These are phyloP conservation scores for Mycena sp. DNA, from an alignment of 1,284 basidiomycete species.

Conservation along the genomic window DNA sequence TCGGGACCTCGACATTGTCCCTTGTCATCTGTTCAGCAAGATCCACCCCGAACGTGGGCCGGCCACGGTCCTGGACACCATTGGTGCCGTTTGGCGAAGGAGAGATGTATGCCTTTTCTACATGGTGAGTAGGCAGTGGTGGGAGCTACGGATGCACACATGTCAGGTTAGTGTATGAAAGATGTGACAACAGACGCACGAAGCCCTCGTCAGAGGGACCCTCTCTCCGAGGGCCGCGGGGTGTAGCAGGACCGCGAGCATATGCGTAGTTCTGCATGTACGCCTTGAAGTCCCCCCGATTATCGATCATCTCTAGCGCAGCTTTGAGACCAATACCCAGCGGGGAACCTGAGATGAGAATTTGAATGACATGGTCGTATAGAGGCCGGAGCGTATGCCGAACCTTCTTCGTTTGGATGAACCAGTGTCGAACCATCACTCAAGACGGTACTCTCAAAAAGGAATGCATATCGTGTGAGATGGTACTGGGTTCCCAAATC, in stretches of 20 bases:
- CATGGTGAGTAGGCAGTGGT: conserved; percentile 59
- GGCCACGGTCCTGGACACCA: conserved; percentile 66
- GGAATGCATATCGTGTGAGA: conserved; percentile 92
- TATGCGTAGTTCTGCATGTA: conserved; percentile 98
- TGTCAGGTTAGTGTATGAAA: conserved; percentile 8
- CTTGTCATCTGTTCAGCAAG: conserved; percentile 92
- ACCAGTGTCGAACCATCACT: conserved; percentile 89
- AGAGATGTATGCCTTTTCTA: conserved; percentile 39
- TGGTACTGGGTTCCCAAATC: conserved; percentile 98
- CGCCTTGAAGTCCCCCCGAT: conserved; percentile 92
- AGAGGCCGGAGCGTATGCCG: conserved; percentile 40
- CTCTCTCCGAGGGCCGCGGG: conserved; percentile 80
- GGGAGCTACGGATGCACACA: conserved; percentile 59
- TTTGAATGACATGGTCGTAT: neutral
- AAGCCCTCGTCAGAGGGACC: conserved; percentile 89
- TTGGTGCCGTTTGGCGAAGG: conserved; percentile 47
- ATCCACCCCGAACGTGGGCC: conserved; percentile 90
- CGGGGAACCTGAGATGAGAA: conserved; percentile 14
- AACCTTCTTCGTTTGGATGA: conserved; percentile 72
- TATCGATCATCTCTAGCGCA: conserved; percentile 92
- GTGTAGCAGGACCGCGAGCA: conserved; percentile 72
- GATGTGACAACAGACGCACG: conserved; percentile 58
- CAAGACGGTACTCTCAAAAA: conserved; percentile 91
- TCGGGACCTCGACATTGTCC: conserved; percentile 91
- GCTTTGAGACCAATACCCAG: conserved; percentile 83